These are phyloP conservation scores for Scenedesmus sp. DNA, from an alignment of 163 green algal genomes.

Conservation along the genomic window DNA sequence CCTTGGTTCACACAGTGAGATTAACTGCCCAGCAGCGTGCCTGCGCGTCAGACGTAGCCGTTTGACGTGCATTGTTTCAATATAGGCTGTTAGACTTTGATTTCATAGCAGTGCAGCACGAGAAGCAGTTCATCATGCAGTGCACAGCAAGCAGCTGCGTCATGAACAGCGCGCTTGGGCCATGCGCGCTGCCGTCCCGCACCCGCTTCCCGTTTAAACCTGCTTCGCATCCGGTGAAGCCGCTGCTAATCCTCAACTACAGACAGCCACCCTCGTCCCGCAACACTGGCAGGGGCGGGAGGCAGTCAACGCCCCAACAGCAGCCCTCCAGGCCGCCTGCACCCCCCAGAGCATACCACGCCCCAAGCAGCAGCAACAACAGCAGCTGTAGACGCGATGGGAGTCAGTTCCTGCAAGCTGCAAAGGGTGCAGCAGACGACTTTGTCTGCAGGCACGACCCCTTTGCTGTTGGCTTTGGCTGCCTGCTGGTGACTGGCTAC, in stretches of 20 bases:
- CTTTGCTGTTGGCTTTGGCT: constrained; percentile 20
- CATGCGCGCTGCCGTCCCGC: no score
- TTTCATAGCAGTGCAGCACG: not conserved
- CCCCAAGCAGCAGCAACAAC: not conserved
- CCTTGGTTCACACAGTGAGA: not conserved
- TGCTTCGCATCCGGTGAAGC: not conserved
- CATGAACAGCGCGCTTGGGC: not conserved
- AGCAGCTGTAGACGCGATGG: constrained; percentile 5
- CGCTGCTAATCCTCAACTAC: not conserved
- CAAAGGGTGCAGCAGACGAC: not conserved
- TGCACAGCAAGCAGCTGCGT: not conserved
- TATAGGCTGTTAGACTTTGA: not conserved
- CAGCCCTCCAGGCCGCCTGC: not conserved
- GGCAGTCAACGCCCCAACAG: not conserved
- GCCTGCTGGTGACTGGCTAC: constrained; percentile 39
- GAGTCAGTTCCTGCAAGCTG: not conserved
- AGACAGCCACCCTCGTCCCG: no score
- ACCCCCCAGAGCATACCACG: not conserved
- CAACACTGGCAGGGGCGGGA: not conserved
- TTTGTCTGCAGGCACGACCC: constrained; percentile 37
- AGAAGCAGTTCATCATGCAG: not conserved
- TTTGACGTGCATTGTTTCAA: not conserved
- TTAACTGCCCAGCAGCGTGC: not conserved
- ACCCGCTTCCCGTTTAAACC: no score
- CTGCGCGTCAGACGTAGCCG: not conserved